These are phyloP conservation scores for Claviceps monticola DNA, from an alignment of 2,329 filamentous ascomycete genomes.

Conservation along the genomic window DNA sequence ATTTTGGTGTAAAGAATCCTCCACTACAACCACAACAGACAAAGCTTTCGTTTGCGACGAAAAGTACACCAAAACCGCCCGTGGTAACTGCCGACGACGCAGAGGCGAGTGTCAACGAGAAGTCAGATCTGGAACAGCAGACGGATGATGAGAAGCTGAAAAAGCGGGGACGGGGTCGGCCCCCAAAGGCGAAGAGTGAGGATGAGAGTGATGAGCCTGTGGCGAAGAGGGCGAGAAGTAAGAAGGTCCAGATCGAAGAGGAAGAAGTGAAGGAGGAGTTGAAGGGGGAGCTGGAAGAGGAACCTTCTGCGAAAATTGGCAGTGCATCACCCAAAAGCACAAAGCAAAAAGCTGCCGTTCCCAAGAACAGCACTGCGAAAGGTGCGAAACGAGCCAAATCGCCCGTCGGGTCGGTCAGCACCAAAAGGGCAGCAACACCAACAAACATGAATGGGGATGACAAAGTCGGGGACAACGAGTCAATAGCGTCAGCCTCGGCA, in stretches of 20 bases:
- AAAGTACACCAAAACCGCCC: constrained; percentile 21
- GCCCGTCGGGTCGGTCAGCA: background rate
- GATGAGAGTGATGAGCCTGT: constrained; percentile 45
- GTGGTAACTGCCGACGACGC: constrained; percentile 15
- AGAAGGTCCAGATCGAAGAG: constrained; percentile 34
- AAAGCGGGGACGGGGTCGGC: constrained; percentile 33
- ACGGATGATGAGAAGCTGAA: constrained; percentile 23
- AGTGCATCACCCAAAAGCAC: background rate
- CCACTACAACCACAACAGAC: constrained; percentile 54
- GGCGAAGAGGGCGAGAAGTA: constrained; percentile 40
- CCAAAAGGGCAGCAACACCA: constrained; percentile 9
- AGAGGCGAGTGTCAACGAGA: constrained; percentile 21
- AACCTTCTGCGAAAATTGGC: background rate
- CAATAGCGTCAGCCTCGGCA: constrained; percentile 6
- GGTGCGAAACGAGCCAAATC: background rate
- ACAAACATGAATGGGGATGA: constrained; percentile 14
- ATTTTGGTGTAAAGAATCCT: constrained; percentile 52
- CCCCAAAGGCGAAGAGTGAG: constrained; percentile 19
- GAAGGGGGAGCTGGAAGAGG: background rate
- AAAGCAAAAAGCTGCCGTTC: constrained; percentile 12
- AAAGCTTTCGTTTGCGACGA: constrained; percentile 61
- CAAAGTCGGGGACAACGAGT: constrained; percentile 12
- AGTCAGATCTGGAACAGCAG: constrained; percentile 21
- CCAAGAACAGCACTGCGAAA: constrained; percentile 13
- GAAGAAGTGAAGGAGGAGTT: constrained; percentile 32